Percentiles rank a stretch among this genome's conserved stretches.
These are phyloP conservation scores for Oryza brachyantha DNA, from an alignment of 176 grass and related monocot species.

Conservation along the genomic window DNA sequence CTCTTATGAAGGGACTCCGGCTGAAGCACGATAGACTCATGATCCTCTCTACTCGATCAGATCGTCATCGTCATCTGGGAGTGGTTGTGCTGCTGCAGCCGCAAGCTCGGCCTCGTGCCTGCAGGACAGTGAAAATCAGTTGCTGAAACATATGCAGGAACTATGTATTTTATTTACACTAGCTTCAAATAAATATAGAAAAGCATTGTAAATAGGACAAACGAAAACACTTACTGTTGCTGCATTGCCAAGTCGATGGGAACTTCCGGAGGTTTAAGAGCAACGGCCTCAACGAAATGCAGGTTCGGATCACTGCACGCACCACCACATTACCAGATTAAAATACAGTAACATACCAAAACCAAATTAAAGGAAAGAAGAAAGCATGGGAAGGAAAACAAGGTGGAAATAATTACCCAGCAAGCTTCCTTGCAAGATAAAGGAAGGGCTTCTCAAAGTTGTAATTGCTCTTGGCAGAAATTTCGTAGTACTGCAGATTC, in stretches of 20 bases:
- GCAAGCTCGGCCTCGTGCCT: constrained; percentile 79
- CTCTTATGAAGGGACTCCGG: constrained; percentile 26
- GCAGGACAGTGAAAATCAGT: neutral
- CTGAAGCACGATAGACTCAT: constrained; percentile 17
- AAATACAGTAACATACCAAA: neutral
- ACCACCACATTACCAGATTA: constrained; percentile 5
- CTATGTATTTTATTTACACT: neutral
- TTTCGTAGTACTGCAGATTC: constrained; percentile 94
- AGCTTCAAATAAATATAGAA: neutral
- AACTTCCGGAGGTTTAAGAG: constrained; percentile 82
- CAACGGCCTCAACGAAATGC: constrained; percentile 79
- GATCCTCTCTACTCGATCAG: constrained; percentile 60
- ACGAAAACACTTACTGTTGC: constrained; percentile 58
- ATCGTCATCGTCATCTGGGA: constrained; percentile 83
- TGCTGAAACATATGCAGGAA: neutral
- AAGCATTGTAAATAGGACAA: neutral
- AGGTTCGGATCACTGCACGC: constrained; percentile 48
- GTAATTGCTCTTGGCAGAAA: constrained; percentile 95
- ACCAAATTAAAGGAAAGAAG: neutral
- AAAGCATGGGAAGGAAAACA: neutral
- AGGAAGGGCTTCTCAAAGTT: constrained; percentile 97
- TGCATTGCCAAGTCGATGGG: constrained; percentile 78
- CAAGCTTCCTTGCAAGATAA: constrained; percentile 77
- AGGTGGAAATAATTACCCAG: constrained; percentile 45
- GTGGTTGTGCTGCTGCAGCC: constrained; percentile 59